These are phyloP conservation scores for Mycena rosella DNA, from an alignment of 768 basidiomycete species.

Conservation along the genomic window DNA sequence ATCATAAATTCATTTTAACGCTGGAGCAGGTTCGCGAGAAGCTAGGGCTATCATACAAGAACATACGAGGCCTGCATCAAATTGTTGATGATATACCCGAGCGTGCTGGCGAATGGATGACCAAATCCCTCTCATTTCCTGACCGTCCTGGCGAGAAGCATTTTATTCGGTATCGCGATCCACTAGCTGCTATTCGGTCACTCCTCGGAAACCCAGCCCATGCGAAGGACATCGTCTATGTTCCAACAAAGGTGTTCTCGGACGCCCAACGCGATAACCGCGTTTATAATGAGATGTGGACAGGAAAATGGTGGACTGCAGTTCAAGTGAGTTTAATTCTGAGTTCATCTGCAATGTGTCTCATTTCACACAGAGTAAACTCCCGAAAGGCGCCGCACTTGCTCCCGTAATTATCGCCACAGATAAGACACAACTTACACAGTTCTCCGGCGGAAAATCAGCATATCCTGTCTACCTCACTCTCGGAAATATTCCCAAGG, in stretches of 20 bases:
- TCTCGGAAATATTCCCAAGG: conserved; percentile 54
- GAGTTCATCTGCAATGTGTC: background rate
- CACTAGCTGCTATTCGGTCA: conserved; percentile 45
- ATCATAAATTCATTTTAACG: background rate
- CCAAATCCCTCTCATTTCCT: conserved; percentile 37
- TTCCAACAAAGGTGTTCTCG: conserved; percentile 32
- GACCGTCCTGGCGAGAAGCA: conserved; percentile 39
- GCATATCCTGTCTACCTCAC: conserved; percentile 61
- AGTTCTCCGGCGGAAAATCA: conserved; percentile 51
- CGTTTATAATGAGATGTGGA: conserved; percentile 53
- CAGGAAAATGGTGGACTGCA: conserved; percentile 52
- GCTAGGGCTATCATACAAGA: conserved; percentile 44
- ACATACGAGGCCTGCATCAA: conserved; percentile 41
- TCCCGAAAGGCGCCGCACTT: conserved; percentile 5
- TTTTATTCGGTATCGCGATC: conserved; percentile 38
- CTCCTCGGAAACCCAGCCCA: conserved; percentile 49
- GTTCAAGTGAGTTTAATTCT: conserved; percentile 45
- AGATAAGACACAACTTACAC: conserved; percentile 53
- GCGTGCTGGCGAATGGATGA: conserved; percentile 40
- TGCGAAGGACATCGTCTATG: conserved; percentile 40
- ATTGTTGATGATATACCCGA: conserved; percentile 45
- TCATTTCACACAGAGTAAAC: background rate
- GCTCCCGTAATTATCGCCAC: background rate
- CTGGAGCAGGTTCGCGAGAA: conserved; percentile 37
- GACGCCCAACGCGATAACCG: conserved; percentile 32